Conservation (phyloP, 1,284 basidiomycete genomes). For the Singerocomus rubriflavus region DNA sequence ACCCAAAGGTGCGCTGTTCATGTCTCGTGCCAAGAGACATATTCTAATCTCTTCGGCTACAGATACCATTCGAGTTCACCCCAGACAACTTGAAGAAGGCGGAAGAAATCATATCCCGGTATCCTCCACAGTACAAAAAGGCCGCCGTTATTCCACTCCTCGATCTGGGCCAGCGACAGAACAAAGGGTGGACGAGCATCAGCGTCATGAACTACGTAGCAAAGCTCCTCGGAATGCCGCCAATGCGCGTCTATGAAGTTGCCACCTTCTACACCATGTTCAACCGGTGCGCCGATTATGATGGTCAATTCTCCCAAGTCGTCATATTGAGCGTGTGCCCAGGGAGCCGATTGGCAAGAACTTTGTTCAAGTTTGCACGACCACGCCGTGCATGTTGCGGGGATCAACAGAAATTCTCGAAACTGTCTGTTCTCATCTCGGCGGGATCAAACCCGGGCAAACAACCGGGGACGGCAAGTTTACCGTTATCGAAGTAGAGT, state of each 20-base stretch:
- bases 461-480: slow-evolving; percentile 96
- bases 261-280: slow-evolving; percentile 99
- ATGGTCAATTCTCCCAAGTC: not conserved
- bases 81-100: slow-evolving; percentile 82
- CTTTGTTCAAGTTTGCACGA: slow-evolving; percentile 98
- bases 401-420: slow-evolving; percentile 90
- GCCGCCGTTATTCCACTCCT: slow-evolving; percentile 96
- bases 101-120: slow-evolving; percentile 86
- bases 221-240: slow-evolving; percentile 88
- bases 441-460: slow-evolving; percentile 82
- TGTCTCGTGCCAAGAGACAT: not conserved
- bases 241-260: slow-evolving; percentile 99
- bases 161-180: slow-evolving; percentile 95
- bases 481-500: slow-evolving; percentile 97
- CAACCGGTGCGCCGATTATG: slow-evolving; percentile 63
- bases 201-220: slow-evolving; percentile 99
- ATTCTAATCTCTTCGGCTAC: slow-evolving; percentile 1
- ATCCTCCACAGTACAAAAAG: slow-evolving; percentile 98
- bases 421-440: slow-evolving; percentile 81
- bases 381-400: slow-evolving; percentile 96
- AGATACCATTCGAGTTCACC: slow-evolving; percentile 92
- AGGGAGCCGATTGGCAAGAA: slow-evolving; percentile 94
- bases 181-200: slow-evolving; percentile 98
- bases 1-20: slow-evolving; percentile 62
- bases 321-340: slow-evolving; percentile 5